Evolutionary conservation across 2,329 filamentous ascomycete genomes (phyloP).

Genomic region (Blastomyces gilchristii): DNA sequence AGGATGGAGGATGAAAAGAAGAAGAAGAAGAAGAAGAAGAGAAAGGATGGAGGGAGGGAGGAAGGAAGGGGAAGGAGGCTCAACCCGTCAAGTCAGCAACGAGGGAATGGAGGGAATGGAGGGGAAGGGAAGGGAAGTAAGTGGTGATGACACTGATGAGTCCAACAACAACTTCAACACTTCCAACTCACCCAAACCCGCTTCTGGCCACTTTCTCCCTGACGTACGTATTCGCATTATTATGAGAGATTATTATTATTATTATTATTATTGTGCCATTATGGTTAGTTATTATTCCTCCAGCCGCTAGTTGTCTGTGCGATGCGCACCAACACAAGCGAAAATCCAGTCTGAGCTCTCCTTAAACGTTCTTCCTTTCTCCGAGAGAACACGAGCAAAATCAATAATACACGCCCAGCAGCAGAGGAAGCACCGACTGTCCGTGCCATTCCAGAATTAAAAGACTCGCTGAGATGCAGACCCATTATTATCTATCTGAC

Average conservation of each 20-base stretch:
- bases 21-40: background rate
- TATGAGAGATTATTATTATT: background rate
- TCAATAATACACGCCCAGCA: background rate
- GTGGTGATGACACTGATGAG: too few relatives aligned
- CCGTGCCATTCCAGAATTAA: background rate
- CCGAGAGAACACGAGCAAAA: background rate
- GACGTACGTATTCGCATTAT: too few relatives aligned
- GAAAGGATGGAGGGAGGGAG: background rate
- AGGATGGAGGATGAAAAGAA: slow-evolving; percentile 1
- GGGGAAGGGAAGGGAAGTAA: too few relatives aligned
- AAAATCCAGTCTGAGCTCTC: background rate
- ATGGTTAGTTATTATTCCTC: background rate
- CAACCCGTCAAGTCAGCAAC: slow-evolving; percentile 1
- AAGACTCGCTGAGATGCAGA: background rate
- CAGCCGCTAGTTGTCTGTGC: background rate
- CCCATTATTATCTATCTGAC: background rate
- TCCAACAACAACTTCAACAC: too few relatives aligned
- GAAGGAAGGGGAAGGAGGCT: background rate
- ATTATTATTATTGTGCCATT: background rate
- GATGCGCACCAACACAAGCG: background rate
- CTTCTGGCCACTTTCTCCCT: background rate
- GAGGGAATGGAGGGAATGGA: too few relatives aligned
- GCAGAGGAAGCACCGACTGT: background rate
- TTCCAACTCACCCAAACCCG: background rate
- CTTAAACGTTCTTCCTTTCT: background rate